Evolutionary conservation across 768 basidiomycete genomes (phyloP).

Genomic region (Agaricus subrufescens): DNA sequence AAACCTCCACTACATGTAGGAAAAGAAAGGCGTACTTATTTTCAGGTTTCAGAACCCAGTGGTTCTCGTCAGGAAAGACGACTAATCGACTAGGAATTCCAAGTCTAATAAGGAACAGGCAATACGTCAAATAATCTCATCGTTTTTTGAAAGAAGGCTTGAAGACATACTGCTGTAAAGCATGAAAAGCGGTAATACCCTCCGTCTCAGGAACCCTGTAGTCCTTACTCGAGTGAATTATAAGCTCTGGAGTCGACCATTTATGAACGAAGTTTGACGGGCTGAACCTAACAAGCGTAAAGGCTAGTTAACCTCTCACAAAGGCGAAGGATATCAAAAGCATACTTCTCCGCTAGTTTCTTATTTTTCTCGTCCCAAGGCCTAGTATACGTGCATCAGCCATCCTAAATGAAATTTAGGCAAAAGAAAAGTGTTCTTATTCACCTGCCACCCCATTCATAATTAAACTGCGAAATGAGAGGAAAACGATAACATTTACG

Average conservation of each 20-base stretch:
- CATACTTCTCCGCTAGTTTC: conserved; percentile 53
- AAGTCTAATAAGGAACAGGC: conserved; percentile 34
- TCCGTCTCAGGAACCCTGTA: conserved; percentile 85
- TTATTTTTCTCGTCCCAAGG: conserved; percentile 68
- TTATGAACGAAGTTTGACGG: conserved; percentile 81
- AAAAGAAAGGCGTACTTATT: conserved; percentile 46
- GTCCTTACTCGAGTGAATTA: conserved; percentile 87
- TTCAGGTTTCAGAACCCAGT: conserved; percentile 82
- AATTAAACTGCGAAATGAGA: conserved; percentile 56
- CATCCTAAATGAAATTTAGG: not conserved
- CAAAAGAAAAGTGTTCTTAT: not conserved
- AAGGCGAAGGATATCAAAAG: not conserved
- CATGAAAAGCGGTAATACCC: conserved; percentile 80
- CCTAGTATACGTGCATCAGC: conserved; percentile 16
- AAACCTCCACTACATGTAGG: too few species aligned
- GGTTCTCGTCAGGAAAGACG: conserved; percentile 88
- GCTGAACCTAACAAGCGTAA: conserved; percentile 48
- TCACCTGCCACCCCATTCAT: conserved; percentile 74
- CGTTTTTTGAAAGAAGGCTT: not conserved
- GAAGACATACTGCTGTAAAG: conserved; percentile 68
- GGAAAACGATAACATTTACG: not conserved
- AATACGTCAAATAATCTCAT: not conserved
- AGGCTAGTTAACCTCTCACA: not conserved
- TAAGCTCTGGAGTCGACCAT: conserved; percentile 82
- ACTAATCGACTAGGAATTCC: conserved; percentile 73